A percentile compares a stretch with the other conserved stretches of the same genome.
These are phyloP conservation scores for Colletotrichum orchidophilum DNA, from an alignment of 2,329 filamentous ascomycete species.

Conservation along the genomic window DNA sequence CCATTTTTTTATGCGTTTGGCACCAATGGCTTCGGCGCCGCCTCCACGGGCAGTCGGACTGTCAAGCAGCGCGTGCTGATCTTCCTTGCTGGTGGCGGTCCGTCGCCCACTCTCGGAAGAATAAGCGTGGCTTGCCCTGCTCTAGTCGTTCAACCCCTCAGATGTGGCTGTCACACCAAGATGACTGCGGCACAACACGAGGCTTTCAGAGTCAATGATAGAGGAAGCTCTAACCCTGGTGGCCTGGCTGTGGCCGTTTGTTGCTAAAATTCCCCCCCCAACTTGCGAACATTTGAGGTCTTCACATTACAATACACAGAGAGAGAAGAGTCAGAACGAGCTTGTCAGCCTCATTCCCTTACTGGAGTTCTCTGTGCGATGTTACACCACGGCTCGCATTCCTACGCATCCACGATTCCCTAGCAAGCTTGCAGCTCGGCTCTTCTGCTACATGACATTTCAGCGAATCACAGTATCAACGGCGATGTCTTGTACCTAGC, in stretches of 20 bases:
- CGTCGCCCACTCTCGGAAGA: not conserved
- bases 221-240: not conserved
- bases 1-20: not conserved
- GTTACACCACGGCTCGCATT: constrained; percentile 26
- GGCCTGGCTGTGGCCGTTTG: not conserved
- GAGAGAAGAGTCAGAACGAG: not conserved
- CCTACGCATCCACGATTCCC: constrained; percentile 2
- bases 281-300: constrained; percentile 1
- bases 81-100: constrained; percentile 3
- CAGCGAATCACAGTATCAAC: not conserved
- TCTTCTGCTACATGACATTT: not conserved
- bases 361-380: constrained; percentile 18
- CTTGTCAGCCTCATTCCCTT: not conserved
- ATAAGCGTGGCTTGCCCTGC: constrained; percentile 10
- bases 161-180: not conserved
- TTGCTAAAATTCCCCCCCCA: too few species aligned
- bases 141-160: constrained; percentile 8
- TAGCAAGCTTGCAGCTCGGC: not conserved
- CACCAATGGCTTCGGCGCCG: constrained; percentile 10
- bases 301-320: not conserved
- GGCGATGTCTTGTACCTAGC: not conserved
- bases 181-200: constrained; percentile 1
- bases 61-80: constrained; percentile 9
- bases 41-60: constrained; percentile 11
- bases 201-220: not conserved